Evolutionary conservation across 495 filamentous ascomycete species (phyloP).

Genomic region (Aspergillus cristatus): DNA sequence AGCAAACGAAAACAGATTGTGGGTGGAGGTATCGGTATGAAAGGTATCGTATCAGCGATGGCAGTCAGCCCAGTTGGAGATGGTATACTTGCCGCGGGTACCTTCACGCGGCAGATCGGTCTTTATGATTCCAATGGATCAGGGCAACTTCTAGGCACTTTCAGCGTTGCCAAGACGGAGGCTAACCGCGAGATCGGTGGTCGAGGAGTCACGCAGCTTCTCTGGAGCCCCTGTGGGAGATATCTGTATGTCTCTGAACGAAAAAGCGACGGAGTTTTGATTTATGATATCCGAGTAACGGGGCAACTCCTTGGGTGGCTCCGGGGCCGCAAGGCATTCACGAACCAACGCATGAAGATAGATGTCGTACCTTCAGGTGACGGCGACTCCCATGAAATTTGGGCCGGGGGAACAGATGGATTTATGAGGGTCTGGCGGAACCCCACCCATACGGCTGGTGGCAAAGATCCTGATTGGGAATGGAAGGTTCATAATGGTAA

Average conservation of each 20-base stretch:
- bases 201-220: slow-evolving; percentile 60
- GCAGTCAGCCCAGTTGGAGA: slow-evolving; percentile 35
- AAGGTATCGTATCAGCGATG: slow-evolving; percentile 69
- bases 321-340: slow-evolving; percentile 56
- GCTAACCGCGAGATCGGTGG: slow-evolving; percentile 45
- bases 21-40: slow-evolving; percentile 69
- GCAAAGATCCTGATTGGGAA: slow-evolving; percentile 44
- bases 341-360: slow-evolving; percentile 70
- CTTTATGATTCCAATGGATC: slow-evolving; percentile 63
- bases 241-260: slow-evolving; percentile 87
- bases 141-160: slow-evolving; percentile 60
- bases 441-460: slow-evolving; percentile 45
- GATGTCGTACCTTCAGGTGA: slow-evolving; percentile 47
- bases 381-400: slow-evolving; percentile 58
- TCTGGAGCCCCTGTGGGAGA: slow-evolving; percentile 78
- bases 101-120: slow-evolving; percentile 65
- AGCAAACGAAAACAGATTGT: slow-evolving; percentile 62
- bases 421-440: slow-evolving; percentile 67
- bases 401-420: slow-evolving; percentile 80
- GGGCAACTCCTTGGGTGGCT: slow-evolving; percentile 61
- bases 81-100: slow-evolving; percentile 70
- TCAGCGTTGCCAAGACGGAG: slow-evolving; percentile 36
- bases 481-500: slow-evolving; percentile 50
- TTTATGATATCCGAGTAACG: slow-evolving; percentile 77
- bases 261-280: slow-evolving; percentile 57